Base-by-base conservation (phyloP, 495 filamentous ascomycete species). In the Aspergillus coremiiformis region DNA sequence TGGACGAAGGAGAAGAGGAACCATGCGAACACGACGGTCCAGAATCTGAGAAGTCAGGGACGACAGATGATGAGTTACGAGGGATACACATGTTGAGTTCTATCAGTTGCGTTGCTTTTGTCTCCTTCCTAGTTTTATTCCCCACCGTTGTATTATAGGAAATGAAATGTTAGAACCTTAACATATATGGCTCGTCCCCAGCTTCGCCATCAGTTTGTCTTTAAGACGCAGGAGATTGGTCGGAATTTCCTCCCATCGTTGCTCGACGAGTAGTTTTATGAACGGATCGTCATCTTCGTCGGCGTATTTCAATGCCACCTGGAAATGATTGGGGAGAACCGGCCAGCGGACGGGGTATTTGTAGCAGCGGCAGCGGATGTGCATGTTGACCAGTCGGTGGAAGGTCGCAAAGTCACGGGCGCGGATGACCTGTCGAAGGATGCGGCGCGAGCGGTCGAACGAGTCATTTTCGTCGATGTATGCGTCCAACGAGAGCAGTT, bases 1-100 rank as follows among this genome's bases (percentile, higher is more conserved):
- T 27, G 81, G 79, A 15, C 51, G 70, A 22, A 56, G 77, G 30
- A 60, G 71, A 27, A 63, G 68, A 20, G 39, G 33, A 29, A 50
- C 48, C 7, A 52, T 57, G 20, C 51, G 68, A 10, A 50, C 58
- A 3, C 51, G 50, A 10, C 59, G 66, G 47, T 62, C 63, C 8
- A 55, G 50, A 14, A 55, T 67, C n/a, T 66, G 41, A 59, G 14
- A 12, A 5, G 1, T 22, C 8, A 11, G 11, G 4, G 9, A 12
- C 43, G 20, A 15, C 20, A 22, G 10, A 11, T 7, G 35, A 49
- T 37, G 47, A 49, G 47, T 49, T 49, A 49, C 33, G 47, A 49
- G 24, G 37, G 33, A 49, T 49, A 35, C n/a, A 17, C 37, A 8
- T 41, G 37, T 10, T 41, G 19, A 5, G 21, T 47, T 35, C 26